phyloP scores from a whole-genome alignment of 78 protist genomes.

The Chrysochromulina tobinii region DNA sequence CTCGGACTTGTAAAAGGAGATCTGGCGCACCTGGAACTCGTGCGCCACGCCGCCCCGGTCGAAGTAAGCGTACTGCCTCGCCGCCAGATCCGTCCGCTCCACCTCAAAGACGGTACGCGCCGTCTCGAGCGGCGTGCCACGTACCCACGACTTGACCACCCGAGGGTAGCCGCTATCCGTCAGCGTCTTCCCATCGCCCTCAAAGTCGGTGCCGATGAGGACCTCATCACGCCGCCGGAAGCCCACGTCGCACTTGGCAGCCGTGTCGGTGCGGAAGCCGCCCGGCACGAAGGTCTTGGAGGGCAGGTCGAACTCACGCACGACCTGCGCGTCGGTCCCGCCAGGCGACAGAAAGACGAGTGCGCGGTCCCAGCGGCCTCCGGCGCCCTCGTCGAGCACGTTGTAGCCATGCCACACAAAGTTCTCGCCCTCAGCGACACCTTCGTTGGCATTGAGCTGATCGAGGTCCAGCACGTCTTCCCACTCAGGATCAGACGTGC shows the following conservation, averaged over 20 bases:
- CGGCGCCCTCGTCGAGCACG: slow-evolving; percentile 13
- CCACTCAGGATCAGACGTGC: slow-evolving; percentile 1
- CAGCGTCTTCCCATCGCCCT: background rate
- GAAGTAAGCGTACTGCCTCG: background rate
- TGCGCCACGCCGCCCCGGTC: background rate
- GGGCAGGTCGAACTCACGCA: slow-evolving; percentile 37
- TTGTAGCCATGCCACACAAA: background rate
- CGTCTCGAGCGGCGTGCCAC: slow-evolving; percentile 21
- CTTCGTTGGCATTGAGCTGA: background rate
- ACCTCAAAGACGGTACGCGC: slow-evolving; percentile 30
- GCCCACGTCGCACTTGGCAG: background rate
- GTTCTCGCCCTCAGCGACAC: slow-evolving; percentile 10
- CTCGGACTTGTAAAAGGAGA: background rate
- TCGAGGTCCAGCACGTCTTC: slow-evolving; percentile 32
- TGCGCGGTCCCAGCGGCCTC: background rate
- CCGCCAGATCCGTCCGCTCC: slow-evolving; percentile 1
- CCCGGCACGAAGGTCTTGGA: background rate
- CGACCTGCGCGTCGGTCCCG: slow-evolving; percentile 36
- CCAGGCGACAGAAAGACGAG: slow-evolving; percentile 38
- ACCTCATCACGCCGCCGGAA: background rate
- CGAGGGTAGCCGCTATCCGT: slow-evolving; percentile 46
- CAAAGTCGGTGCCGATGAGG: slow-evolving; percentile 35
- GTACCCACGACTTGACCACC: slow-evolving; percentile 19
- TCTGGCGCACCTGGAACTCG: background rate
- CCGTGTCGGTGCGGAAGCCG: slow-evolving; percentile 13